Base-by-base conservation (phyloP, 73 alveolate species). In the Paramecium primaurelia region DNA sequence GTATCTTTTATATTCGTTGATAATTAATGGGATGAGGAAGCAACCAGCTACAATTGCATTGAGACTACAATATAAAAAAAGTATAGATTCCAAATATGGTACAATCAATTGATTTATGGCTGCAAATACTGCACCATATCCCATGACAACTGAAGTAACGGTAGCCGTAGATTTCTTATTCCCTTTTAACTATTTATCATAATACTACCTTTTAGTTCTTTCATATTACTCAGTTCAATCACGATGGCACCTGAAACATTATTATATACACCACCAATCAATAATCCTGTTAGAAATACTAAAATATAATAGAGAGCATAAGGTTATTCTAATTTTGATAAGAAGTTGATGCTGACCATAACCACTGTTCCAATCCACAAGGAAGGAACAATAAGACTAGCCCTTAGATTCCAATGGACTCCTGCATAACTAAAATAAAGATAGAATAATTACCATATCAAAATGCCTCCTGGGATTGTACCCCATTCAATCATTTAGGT, bases 81-180 rank as follows among this genome's bases (percentile, higher is more conserved):
- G 58, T 1, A 45, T 42, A 3, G 37, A 26, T 45, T 40, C 38
- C 6, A 80, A 59, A 20, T 42, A 80, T 45, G 37, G 71, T 40
- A 80, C 91, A 44, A 80, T 64, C 34, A 80, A 47, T 80, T 80
- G 47, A 45, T 80, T 80, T 16, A 80, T 28, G 8, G 91, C 91
- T 18, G 91, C 91, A 80, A 80, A 80, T 22, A 80, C 91, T 14
- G 91, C 91, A 10, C 91, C 91, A 45, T 80, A 80, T 45, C 77
- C 91, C 91, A 80, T 80, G 6, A 80, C 91, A 22, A 80, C 91
- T 49, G 91, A 80, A 22, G 91, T 77, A 38, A 77, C 89, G 0
- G 89, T 77, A 20, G 89, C 64, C 20, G 89, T 77, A 18, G 89
- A 77, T 42, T 77, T 77, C 42, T 77, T 77, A 20, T 77, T 77